Conservation (phyloP, 257 asterid species). For the Solanum clarkiae region DNA sequence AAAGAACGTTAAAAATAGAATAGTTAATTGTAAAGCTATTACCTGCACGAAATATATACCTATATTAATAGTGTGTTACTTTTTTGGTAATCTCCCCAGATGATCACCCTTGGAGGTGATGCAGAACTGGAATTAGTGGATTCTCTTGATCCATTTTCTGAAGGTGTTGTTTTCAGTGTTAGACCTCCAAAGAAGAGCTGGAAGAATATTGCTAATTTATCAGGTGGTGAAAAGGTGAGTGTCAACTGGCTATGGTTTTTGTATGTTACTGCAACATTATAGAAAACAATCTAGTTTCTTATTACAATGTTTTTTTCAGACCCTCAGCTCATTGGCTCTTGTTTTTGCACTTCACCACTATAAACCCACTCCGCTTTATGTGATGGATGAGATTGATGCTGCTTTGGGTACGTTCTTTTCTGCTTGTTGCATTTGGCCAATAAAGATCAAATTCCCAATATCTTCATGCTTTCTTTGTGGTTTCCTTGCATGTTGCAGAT, state of each 20-base stretch:
- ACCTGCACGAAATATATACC: not conserved
- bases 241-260: not conserved
- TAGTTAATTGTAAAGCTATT: not conserved
- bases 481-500: slow-evolving; percentile 24
- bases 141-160: slow-evolving; percentile 97
- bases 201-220: slow-evolving; percentile 94
- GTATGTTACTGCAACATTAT: not conserved
- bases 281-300: not conserved
- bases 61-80: not conserved
- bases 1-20: not conserved
- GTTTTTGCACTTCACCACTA: slow-evolving; percentile 98
- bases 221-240: slow-evolving; percentile 95
- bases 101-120: slow-evolving; percentile 98
- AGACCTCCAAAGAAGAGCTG: slow-evolving; percentile 99
- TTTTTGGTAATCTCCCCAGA: slow-evolving; percentile 25
- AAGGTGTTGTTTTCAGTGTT: slow-evolving; percentile 96
- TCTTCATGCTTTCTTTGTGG: not conserved
- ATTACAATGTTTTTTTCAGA: slow-evolving; percentile 28
- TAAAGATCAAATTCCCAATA: not conserved
- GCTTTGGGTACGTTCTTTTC: slow-evolving; percentile 55
- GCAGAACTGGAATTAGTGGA: slow-evolving; percentile 95
- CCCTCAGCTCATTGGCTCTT: slow-evolving; percentile 93
- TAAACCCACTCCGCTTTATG: slow-evolving; percentile 96
- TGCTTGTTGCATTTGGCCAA: not conserved
- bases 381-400: slow-evolving; percentile 61